phyloP scores from a whole-genome alignment of 2,329 filamentous ascomycete species.

The Curvularia eragrostidis region DNA sequence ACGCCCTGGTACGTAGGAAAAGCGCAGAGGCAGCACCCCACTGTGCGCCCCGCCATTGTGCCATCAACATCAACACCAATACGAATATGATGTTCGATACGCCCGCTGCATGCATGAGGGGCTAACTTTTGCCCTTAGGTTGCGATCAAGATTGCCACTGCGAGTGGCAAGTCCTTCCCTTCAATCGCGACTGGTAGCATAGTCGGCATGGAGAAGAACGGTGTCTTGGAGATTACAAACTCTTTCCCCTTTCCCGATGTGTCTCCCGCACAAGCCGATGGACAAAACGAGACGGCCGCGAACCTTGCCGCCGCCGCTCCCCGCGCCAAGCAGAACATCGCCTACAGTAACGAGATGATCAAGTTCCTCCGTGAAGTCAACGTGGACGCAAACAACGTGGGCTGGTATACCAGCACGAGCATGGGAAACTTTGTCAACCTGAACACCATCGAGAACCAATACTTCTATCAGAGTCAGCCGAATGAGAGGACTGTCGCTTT shows the following conservation, averaged over 20 bases:
- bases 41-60: slow-evolving; percentile 39
- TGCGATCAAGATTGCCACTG: slow-evolving; percentile 98
- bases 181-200: slow-evolving; percentile 88
- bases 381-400: slow-evolving; percentile 95
- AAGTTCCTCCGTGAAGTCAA: slow-evolving; percentile 96
- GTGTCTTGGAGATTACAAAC: slow-evolving; percentile 89
- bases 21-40: slow-evolving; percentile 41
- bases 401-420: slow-evolving; percentile 98
- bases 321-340: slow-evolving; percentile 85
- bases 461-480: slow-evolving; percentile 90
- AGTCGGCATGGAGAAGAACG: slow-evolving; percentile 88
- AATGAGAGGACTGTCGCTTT: slow-evolving; percentile 88
- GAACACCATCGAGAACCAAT: slow-evolving; percentile 97
- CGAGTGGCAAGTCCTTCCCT: slow-evolving; percentile 86
- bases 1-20: slow-evolving; percentile 78
- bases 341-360: slow-evolving; percentile 97
- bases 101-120: slow-evolving; percentile 1
- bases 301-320: slow-evolving; percentile 85
- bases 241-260: slow-evolving; percentile 89
- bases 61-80: slow-evolving; percentile 7
- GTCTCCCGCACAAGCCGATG: slow-evolving; percentile 67
- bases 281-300: slow-evolving; percentile 42
- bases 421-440: slow-evolving; percentile 98
- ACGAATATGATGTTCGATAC: not conserved
- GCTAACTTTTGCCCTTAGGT: slow-evolving; percentile 63